These are phyloP conservation scores for Torulaspora gathmanii DNA, from an alignment of 805 yeast species.

Conservation along the genomic window DNA sequence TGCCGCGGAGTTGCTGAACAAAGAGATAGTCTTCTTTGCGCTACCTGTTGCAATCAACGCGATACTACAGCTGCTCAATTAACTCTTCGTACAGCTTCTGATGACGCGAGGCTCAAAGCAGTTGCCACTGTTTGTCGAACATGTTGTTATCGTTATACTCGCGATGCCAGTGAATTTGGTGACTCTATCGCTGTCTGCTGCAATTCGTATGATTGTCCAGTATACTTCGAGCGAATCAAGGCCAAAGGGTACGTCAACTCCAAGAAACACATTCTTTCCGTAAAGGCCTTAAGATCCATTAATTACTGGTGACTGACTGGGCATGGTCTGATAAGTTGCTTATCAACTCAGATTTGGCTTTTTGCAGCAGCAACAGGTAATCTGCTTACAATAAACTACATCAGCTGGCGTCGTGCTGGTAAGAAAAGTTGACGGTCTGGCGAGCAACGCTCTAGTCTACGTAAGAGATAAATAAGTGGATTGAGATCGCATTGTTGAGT, in stretches of 20 bases:
- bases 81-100: constrained; percentile 17
- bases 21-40: constrained; percentile 33
- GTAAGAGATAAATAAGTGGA: no score
- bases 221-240: constrained; percentile 52
- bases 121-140: constrained; percentile 36
- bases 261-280: constrained; percentile 10
- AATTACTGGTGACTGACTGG: constrained; percentile 20
- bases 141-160: constrained; percentile 33
- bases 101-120: constrained; percentile 31
- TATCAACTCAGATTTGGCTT: not conserved
- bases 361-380: no score
- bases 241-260: constrained; percentile 32
- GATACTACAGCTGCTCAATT: constrained; percentile 36
- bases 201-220: constrained; percentile 59
- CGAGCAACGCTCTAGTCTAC: no score
- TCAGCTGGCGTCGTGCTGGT: no score
- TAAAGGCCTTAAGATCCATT: constrained; percentile 13
- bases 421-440: no score
- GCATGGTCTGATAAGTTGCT: no score
- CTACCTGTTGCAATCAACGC: constrained; percentile 36
- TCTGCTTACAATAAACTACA: no score
- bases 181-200: constrained; percentile 40
- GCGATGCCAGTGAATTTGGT: constrained; percentile 28
- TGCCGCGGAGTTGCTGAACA: constrained; percentile 30
- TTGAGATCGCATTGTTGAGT: no score